A percentile compares a stretch with the other conserved stretches of the same genome.
phyloP scores from a whole-genome alignment of 495 filamentous ascomycete species.

The Penicillium psychrofluorescens region DNA sequence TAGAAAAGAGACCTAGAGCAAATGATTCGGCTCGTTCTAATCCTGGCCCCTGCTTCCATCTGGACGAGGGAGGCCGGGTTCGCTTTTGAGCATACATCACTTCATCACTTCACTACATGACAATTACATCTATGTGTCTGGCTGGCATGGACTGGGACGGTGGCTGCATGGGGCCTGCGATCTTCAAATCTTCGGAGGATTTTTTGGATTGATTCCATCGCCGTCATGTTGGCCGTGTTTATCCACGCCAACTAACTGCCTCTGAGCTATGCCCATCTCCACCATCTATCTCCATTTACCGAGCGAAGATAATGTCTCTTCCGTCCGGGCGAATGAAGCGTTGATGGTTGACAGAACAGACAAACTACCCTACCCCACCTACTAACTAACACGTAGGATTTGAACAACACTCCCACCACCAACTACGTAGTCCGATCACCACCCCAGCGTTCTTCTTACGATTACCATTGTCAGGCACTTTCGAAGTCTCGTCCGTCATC shows the following conservation, averaged over 20 bases:
- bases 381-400: not conserved
- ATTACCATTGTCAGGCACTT: slow-evolving; percentile 22
- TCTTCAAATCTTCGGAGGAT: not conserved
- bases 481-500: slow-evolving; percentile 45
- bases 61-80: slow-evolving; percentile 31
- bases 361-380: too few relatives aligned
- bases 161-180: not conserved
- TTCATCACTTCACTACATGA: too few relatives aligned
- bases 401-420: not conserved
- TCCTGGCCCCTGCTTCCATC: slow-evolving; percentile 31
- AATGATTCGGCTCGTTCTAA: slow-evolving; percentile 40
- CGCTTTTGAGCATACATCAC: slow-evolving; percentile 43
- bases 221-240: too few relatives aligned
- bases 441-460: not conserved
- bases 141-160: slow-evolving; percentile 2
- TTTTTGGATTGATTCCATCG: too few relatives aligned
- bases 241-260: too few relatives aligned
- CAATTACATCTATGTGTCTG: not conserved
- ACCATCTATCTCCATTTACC: too few relatives aligned
- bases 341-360: too few relatives aligned
- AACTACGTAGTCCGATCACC: not conserved
- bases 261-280: too few relatives aligned
- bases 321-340: too few relatives aligned
- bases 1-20: slow-evolving; percentile 39
- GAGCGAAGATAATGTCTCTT: too few relatives aligned